Conservation (phyloP, 495 filamentous ascomycete species). For the Lasiosphaeriaceae sp. region DNA sequence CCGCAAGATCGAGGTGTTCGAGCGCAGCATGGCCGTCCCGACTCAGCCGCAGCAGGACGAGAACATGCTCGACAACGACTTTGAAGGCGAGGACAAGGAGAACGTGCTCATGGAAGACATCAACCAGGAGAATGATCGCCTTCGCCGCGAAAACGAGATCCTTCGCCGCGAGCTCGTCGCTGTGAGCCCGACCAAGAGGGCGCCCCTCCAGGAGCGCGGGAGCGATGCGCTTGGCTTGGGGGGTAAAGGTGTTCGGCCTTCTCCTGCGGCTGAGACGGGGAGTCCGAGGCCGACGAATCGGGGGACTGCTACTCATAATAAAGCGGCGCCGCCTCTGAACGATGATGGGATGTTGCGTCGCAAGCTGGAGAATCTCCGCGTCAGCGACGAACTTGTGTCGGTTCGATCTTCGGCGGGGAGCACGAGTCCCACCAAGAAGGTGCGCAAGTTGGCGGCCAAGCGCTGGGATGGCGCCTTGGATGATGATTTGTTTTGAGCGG, state of each 20-base stretch:
- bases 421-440: constrained; percentile 24
- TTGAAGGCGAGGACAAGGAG: constrained; percentile 47
- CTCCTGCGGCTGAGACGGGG: constrained; percentile 13
- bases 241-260: too few relatives aligned
- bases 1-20: constrained; percentile 82
- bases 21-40: constrained; percentile 55
- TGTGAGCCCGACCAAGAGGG: constrained; percentile 40
- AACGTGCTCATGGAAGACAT: constrained; percentile 52
- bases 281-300: constrained; percentile 9
- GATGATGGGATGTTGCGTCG: constrained; percentile 17
- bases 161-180: constrained; percentile 45
- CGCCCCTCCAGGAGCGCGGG: constrained; percentile 41
- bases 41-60: constrained; percentile 17
- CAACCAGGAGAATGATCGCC: constrained; percentile 57
- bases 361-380: constrained; percentile 22
- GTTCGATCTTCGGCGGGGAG: background rate
- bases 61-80: constrained; percentile 14
- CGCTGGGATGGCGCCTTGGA: constrained; percentile 24
- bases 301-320: background rate
- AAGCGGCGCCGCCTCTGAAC: too few relatives aligned
- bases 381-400: constrained; percentile 14
- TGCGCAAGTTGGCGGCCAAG: constrained; percentile 36
- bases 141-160: constrained; percentile 49
- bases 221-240: constrained; percentile 15
- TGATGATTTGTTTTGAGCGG: constrained; percentile 33